Base-by-base conservation (phyloP, 2,329 filamentous ascomycete species). In the Hypoxylon sp. region DNA sequence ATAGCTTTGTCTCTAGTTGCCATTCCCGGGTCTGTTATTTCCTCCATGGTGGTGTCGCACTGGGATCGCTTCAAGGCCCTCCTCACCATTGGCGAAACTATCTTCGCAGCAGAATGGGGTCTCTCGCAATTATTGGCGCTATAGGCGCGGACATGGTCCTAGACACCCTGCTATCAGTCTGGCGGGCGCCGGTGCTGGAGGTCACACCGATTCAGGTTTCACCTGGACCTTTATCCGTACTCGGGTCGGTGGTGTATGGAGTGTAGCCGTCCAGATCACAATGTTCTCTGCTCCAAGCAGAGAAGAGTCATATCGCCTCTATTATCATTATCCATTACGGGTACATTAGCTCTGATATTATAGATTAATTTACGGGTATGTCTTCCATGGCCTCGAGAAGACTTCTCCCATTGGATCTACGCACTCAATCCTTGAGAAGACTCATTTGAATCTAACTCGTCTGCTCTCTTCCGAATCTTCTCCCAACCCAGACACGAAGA, bases 401-500 rank as follows among this genome's bases (percentile, higher is more conserved):
- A 18, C 5, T 18, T 4, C 24, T 9, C 7, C 2, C 14, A 18
- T 12, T 16, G n/a, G 4, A 36, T 16, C 44, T 30, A 44, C 6
- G 7, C 2, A n/a, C 36, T 32, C 2, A 45, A 16, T 9, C 12
- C 16, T 18, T 42, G 38, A 12, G 30, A n/a, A 1, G 53, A 53
- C 8, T 55, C 38, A 30, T 14, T n/a, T 12, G 28, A 52, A 2
- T 48, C 45, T 4, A 18, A 12, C 18, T 42, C 48, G 6, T 42
- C 14, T 4, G 24, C 18, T 24, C 49, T 64, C 54, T 53, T 49
- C 9, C 61, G 48, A n/a, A 58, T 59, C 8, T 64, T 59, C 28
- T 54, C 40, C 53, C 40, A 64, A 28, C 54, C 55, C 2, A 64
- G 49, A 14, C 61, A 58, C 54, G 54, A 64, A 2, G 30, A 42